Evolutionary conservation across 352 stramenopile genomes (phyloP).

Genomic region (Plasmopara halstedii): DNA sequence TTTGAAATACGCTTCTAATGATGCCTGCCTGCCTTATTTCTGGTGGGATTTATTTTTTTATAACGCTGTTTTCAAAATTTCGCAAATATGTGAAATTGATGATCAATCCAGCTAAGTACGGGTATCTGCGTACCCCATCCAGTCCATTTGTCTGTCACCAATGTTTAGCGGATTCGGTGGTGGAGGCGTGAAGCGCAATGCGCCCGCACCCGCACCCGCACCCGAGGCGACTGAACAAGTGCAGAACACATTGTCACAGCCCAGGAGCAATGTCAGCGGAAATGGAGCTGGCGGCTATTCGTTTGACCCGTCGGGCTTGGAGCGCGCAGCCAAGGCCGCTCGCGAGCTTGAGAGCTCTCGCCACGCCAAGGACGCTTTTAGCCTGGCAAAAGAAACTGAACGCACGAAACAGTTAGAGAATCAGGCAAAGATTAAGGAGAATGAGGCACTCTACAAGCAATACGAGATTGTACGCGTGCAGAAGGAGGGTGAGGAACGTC

Average conservation of each 20-base stretch:
- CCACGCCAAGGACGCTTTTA: constrained; percentile 91
- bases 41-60: neutral
- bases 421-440: constrained; percentile 88
- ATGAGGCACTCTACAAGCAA: constrained; percentile 89
- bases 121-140: constrained; percentile 23
- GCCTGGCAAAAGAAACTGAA: constrained; percentile 94
- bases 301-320: constrained; percentile 95
- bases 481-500: constrained; percentile 94
- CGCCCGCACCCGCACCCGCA: constrained; percentile 18
- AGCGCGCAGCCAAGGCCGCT: constrained; percentile 96
- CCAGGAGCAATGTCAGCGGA: constrained; percentile 13
- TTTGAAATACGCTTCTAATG: no score
- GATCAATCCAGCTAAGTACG: constrained; percentile 13
- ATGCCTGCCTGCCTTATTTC: no score
- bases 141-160: constrained; percentile 10
- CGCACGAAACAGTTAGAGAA: constrained; percentile 92
- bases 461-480: constrained; percentile 93
- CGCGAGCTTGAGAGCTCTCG: constrained; percentile 94
- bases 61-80: no score
- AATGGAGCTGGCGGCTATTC: constrained; percentile 55
- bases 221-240: constrained; percentile 15
- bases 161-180: constrained; percentile 69
- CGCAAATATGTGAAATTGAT: neutral
- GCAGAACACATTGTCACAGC: constrained; percentile 31
- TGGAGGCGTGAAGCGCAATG: constrained; percentile 24